Conservation (phyloP, 1,284 basidiomycete species). For the Pseudozyma hubeiensis region DNA sequence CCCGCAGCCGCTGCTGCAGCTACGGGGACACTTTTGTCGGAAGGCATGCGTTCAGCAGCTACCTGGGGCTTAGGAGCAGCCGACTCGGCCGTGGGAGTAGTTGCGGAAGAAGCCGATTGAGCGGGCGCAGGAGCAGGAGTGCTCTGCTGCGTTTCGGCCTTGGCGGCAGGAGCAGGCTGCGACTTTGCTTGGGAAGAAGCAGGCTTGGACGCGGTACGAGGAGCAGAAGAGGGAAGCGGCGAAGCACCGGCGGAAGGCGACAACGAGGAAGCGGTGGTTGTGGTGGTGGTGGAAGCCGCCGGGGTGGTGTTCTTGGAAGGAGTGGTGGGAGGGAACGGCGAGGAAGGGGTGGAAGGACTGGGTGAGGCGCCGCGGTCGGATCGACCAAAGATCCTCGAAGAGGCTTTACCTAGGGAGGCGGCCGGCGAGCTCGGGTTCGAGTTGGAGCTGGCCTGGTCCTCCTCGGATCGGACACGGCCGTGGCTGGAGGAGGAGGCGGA, state of each 20-base stretch:
- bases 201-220: slow-evolving; percentile 17
- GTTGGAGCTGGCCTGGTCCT: slow-evolving; percentile 24
- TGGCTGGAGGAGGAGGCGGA: slow-evolving; percentile 32
- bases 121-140: slow-evolving; percentile 11
- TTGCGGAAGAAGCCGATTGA: slow-evolving; percentile 13
- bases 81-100: slow-evolving; percentile 25
- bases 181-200: background rate
- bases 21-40: slow-evolving; percentile 1
- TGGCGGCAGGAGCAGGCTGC: slow-evolving; percentile 27
- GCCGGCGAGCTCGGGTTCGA: slow-evolving; percentile 37
- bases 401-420: slow-evolving; percentile 31
- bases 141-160: slow-evolving; percentile 17
- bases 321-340: slow-evolving; percentile 29
- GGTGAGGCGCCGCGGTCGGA: slow-evolving; percentile 37
- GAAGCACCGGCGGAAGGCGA: slow-evolving; percentile 9
- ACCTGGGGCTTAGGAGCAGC: slow-evolving; percentile 12
- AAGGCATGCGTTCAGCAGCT: slow-evolving; percentile 3
- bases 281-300: slow-evolving; percentile 8
- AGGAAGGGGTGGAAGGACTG: slow-evolving; percentile 26
- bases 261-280: slow-evolving; percentile 6
- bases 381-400: slow-evolving; percentile 35
- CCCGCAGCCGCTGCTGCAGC: slow-evolving; percentile 11
- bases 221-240: slow-evolving; percentile 7
- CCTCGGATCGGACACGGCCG: slow-evolving; percentile 32
- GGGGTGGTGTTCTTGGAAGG: slow-evolving; percentile 32